Conservation (phyloP, 768 basidiomycete species). For the Mycena rosella region DNA sequence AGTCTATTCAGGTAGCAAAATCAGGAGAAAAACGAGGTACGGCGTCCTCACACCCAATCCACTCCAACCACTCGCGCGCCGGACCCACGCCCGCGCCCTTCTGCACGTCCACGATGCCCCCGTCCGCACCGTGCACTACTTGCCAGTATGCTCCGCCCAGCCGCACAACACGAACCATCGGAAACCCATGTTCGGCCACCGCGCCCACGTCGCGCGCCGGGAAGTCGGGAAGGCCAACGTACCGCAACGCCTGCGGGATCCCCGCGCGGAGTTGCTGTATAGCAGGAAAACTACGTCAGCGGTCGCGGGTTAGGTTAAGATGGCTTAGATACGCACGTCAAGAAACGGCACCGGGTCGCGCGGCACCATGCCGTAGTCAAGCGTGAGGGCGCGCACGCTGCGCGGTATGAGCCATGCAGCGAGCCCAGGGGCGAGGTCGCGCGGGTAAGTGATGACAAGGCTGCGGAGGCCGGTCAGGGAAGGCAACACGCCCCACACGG, state of each 20-base stretch:
- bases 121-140: conserved; percentile 51
- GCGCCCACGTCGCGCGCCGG: conserved; percentile 54
- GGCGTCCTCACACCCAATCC: conserved; percentile 73
- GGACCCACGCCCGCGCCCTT: conserved; percentile 60
- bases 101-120: conserved; percentile 60
- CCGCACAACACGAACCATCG: conserved; percentile 68
- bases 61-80: conserved; percentile 71
- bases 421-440: conserved; percentile 71
- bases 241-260: conserved; percentile 64
- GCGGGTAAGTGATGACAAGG: conserved; percentile 72
- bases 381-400: conserved; percentile 59
- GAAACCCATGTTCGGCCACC: conserved; percentile 72
- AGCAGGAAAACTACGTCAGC: conserved; percentile 16
- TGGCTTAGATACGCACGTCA: conserved; percentile 50
- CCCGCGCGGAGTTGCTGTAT: conserved; percentile 71
- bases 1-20: too few relatives aligned
- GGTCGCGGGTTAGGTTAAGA: background rate
- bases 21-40: conserved; percentile 25
- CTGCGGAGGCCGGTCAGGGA: conserved; percentile 64
- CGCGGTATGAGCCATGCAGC: conserved; percentile 79
- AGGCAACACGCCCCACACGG: conserved; percentile 79
- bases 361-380: conserved; percentile 54
- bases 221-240: conserved; percentile 68
- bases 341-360: conserved; percentile 59
- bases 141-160: conserved; percentile 69